Evolutionary conservation across 176 grass and related monocot species (phyloP), one percentile per base, ranked within the genome.

Genomic region (Thalia dealbata): DNA sequence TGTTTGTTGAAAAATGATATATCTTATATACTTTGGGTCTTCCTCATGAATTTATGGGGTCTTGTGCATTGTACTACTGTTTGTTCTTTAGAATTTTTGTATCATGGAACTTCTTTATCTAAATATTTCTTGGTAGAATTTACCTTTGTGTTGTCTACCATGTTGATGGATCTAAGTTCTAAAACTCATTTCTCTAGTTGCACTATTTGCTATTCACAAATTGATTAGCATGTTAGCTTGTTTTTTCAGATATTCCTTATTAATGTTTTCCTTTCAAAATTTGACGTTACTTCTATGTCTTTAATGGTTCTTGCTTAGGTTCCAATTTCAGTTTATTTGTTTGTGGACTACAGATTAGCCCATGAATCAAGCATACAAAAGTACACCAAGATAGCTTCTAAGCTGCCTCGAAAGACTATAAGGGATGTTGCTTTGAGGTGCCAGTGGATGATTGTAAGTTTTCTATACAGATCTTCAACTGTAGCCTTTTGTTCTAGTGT

Each of bases 381-480:
- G 29, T 86, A 82, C 28, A 41, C 58, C 0, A 86, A 78, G 54
- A 79, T 86, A 79, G 84, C 79, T 14, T 42, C 84, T 30, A 56
- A 35, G 61, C 32, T 86, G 60, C 64, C 52, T 19, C 44, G 51
- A 14, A 86, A 86, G 75, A 82, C 79, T 32, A 80, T 79, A 56
- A 73, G 84, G 26, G 84, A 86, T 75, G 84, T 86, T 41, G 84
- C 84, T 18, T 64, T 82, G 75, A 73, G 84, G 70, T 86, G 79
- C 28, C 75, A 75, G 23, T 86, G 84, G 79, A 81, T 82, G 64
- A 86, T 69, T 67, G 84, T 82, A 56, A 42, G 75, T 75, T 61
- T 61, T n/a, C 6, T 19, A 10, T 26, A 6, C n/a, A 23, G 6
- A 23, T 38, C 11, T 61, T 61, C 21, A 24, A 61, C 56, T 24